Percentiles rank a stretch among this genome's conserved stretches.
phyloP scores from a whole-genome alignment of 2,329 filamentous ascomycete genomes.

The Aspergillus arachidicola region DNA sequence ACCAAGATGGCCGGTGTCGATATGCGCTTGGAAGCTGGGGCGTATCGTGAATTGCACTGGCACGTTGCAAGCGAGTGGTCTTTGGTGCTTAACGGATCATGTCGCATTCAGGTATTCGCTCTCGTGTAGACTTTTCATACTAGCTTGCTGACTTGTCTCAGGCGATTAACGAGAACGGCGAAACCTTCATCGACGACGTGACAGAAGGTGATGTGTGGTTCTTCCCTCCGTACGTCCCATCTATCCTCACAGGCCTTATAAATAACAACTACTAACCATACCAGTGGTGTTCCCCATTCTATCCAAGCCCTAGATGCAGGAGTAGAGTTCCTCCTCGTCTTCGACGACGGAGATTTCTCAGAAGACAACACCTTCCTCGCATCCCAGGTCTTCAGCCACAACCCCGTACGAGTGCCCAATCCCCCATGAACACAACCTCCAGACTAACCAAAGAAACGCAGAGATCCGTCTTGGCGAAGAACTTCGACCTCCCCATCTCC shows the following conservation, averaged over 20 bases:
- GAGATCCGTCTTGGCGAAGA: constrained; percentile 57
- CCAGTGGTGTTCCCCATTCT: constrained; percentile 70
- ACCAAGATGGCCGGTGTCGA: constrained; percentile 61
- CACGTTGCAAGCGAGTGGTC: constrained; percentile 45
- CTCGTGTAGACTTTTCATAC: neutral
- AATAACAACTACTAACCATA: neutral
- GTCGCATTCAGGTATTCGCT: constrained; percentile 34
- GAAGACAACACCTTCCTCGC: constrained; percentile 76
- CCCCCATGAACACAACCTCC: neutral
- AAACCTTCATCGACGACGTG: constrained; percentile 76
- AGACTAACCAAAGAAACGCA: constrained; percentile 16
- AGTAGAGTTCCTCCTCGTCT: constrained; percentile 65
- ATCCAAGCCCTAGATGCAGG: constrained; percentile 73
- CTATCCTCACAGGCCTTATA: neutral
- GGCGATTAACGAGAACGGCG: constrained; percentile 59
- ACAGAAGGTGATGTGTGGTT: constrained; percentile 80
- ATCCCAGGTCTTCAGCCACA: constrained; percentile 61
- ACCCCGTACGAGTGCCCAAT: constrained; percentile 28
- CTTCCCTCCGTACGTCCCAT: constrained; percentile 61
- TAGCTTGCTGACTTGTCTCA: constrained; percentile 10
- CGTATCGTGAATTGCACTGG: constrained; percentile 66
- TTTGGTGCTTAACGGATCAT: constrained; percentile 42
- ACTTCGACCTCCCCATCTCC: constrained; percentile 53
- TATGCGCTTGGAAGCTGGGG: constrained; percentile 60
- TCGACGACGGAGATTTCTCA: constrained; percentile 62